Percentiles rank a stretch among this genome's conserved stretches.
Evolutionary conservation across 768 basidiomycete genomes (phyloP).

Genomic region (Suillus subalutaceus): DNA sequence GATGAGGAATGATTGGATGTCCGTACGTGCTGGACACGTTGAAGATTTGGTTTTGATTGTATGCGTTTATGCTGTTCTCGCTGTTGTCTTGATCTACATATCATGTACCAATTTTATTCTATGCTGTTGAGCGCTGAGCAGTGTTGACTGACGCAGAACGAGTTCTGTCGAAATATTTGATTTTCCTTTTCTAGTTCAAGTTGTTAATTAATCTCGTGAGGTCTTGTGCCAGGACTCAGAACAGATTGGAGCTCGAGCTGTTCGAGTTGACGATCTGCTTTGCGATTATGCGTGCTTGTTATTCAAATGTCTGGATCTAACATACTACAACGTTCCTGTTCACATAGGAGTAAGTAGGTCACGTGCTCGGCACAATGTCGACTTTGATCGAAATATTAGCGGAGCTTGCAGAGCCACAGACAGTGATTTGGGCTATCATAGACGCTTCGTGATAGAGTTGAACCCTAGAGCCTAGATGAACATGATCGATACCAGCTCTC

Average conservation of each 20-base stretch:
- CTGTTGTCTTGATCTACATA: not conserved
- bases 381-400: not conserved
- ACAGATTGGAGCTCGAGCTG: too few species aligned
- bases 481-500: conserved; percentile 9
- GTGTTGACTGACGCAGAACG: too few species aligned
- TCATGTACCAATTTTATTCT: not conserved
- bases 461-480: not conserved
- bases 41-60: not conserved
- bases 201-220: not conserved
- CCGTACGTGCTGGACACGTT: not conserved
- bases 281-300: not conserved
- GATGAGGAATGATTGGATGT: conserved; percentile 42
- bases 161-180: not conserved
- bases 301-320: not conserved
- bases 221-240: too few species aligned
- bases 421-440: not conserved
- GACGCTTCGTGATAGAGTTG: conserved; percentile 3
- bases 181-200: not conserved
- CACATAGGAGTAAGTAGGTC: not conserved
- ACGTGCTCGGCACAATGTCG: too few species aligned
- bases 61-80: not conserved
- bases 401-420: not conserved
- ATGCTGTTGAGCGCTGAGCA: not conserved
- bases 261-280: not conserved
- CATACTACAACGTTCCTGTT: not conserved